Base-by-base conservation (phyloP, 768 basidiomycete genomes). In the Artomyces pyxidatus region DNA sequence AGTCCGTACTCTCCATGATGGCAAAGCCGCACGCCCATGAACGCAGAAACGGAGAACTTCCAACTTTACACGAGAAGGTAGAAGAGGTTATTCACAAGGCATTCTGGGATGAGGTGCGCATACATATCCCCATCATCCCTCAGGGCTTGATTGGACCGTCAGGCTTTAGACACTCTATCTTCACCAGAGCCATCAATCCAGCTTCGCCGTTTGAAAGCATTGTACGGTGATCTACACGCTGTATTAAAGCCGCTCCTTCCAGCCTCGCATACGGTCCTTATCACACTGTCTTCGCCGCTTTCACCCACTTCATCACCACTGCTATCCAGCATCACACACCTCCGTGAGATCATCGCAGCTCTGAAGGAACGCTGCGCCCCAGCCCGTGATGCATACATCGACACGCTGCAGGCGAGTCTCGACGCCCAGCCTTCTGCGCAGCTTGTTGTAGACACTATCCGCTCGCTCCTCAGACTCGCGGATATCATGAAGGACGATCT, bases 71-170 rank as follows among this genome's bases (percentile, higher is more conserved):
- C 11, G 71, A 73, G 49, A 69, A 73, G 50, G 76, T 78, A 6
- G 66, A 65, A 37, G 67, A 68, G 48, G 52, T 71, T 6, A 74
- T 77, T 11, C 81, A 84, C 60, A 68, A 67, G 42, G 84, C 81
- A 4, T 88, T 88, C 61, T 88, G 85, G 85, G 77, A 80, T 37
- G 76, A 84, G 72, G 85, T 86, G 56, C 59, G 73, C 32, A 57
- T 47, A 40, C 35, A 4, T 49, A 6, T 49, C 37, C 45, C 55
- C 41, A 10, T 43, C 22, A 4, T 43, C 19, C 23, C 45, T 26
- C 26, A 48, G 45, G 37, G 49, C 39, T 37, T 28, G 23, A 54
- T 45, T n/a, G 9, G 19, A 27, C 45, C 26, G 25, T 32, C 57
- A 88, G 85, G 84, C 77, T 2, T 53, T 73, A 9, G 68, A 74